Percentiles rank a stretch among this genome's conserved stretches.
These are phyloP conservation scores for Suillus spraguei DNA, from an alignment of 768 basidiomycete genomes.

Conservation along the genomic window DNA sequence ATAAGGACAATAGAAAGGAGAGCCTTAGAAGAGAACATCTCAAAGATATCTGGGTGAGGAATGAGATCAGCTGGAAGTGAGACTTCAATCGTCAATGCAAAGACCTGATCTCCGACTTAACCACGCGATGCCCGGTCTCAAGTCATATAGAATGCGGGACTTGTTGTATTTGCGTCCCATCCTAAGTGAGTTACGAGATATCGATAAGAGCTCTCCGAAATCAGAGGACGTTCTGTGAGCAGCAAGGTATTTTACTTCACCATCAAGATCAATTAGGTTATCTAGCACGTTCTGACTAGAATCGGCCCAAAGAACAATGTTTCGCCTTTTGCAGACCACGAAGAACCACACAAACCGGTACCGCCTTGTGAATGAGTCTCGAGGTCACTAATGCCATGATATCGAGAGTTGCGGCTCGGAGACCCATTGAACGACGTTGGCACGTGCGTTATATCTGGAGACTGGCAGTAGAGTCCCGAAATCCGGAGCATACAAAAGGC, in stretches of 20 bases:
- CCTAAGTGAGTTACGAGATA: neutral
- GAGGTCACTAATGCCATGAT: neutral
- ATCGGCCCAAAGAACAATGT: neutral
- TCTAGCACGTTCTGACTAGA: neutral
- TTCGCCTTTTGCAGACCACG: neutral
- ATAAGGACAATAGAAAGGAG: conserved; percentile 20
- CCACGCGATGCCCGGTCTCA: neutral
- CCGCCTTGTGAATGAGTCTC: neutral
- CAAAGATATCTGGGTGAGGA: neutral
- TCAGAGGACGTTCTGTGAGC: neutral
- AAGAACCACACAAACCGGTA: neutral
- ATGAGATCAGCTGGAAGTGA: conserved; percentile 9
- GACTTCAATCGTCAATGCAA: neutral
- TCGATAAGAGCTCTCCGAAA: neutral
- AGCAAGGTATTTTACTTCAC: neutral
- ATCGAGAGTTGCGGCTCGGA: neutral
- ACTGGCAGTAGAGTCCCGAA: neutral
- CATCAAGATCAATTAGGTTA: neutral
- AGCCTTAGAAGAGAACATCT: conserved; percentile 19
- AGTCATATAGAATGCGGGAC: no score
- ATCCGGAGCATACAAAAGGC: neutral
- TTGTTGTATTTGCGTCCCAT: neutral
- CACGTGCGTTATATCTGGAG: no score
- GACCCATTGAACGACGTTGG: no score
- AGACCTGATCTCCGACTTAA: neutral